These are phyloP conservation scores for Bruguiera hainesii DNA, from an alignment of 441 rosid species.

Conservation along the genomic window DNA sequence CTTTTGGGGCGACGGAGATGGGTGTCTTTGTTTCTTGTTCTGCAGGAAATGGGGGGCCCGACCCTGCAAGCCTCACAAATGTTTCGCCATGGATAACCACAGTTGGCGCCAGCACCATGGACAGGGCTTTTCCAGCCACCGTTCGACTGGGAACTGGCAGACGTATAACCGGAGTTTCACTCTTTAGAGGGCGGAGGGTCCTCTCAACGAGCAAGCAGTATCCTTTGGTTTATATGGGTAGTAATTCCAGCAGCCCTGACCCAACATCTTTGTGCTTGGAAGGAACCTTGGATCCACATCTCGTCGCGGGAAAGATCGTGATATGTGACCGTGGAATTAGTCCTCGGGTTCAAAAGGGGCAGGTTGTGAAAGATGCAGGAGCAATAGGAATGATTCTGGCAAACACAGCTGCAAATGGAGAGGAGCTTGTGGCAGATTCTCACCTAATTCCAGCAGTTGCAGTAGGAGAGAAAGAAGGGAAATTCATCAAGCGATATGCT, in stretches of 20 bases:
- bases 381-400: slow-evolving; percentile 87
- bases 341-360: slow-evolving; percentile 86
- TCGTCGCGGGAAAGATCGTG: slow-evolving; percentile 70
- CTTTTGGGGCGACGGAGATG: slow-evolving; percentile 63
- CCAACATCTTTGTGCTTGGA: slow-evolving; percentile 58
- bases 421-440: slow-evolving; percentile 88
- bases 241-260: slow-evolving; percentile 34
- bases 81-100: slow-evolving; percentile 90
- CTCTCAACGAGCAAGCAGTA: slow-evolving; percentile 50
- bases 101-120: slow-evolving; percentile 79
- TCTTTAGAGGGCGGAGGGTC: slow-evolving; percentile 54
- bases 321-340: slow-evolving; percentile 77
- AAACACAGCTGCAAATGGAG: slow-evolving; percentile 67
- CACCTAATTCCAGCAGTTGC: slow-evolving; percentile 76
- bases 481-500: slow-evolving; percentile 54
- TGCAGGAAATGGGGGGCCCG: slow-evolving; percentile 94
- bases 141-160: slow-evolving; percentile 65
- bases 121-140: slow-evolving; percentile 71
- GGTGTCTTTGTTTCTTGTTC: slow-evolving; percentile 82
- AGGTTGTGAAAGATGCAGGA: slow-evolving; percentile 77
- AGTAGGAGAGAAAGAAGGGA: slow-evolving; percentile 78
- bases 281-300: slow-evolving; percentile 52
- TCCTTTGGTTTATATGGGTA: slow-evolving; percentile 53
- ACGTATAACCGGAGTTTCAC: slow-evolving; percentile 55
- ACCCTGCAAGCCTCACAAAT: slow-evolving; percentile 64